Percentiles rank a stretch among this genome's conserved stretches.
phyloP scores from a whole-genome alignment of 1,139 yeast genomes.

The Candida tropicalis region DNA sequence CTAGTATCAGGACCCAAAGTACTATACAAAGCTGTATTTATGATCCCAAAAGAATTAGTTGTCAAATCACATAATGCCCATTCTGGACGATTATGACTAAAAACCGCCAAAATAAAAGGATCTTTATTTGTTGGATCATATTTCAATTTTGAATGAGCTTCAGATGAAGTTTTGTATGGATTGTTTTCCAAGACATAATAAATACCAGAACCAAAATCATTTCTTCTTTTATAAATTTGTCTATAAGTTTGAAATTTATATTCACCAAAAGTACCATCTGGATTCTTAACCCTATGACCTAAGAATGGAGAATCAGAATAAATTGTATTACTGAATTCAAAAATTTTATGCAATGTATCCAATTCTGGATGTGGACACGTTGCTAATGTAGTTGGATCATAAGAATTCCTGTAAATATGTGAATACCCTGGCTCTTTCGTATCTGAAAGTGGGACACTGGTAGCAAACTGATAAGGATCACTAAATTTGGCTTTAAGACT shows the following conservation, averaged over 20 bases:
- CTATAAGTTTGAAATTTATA: constrained; percentile 54
- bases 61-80: constrained; percentile 43
- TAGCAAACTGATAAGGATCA: constrained; percentile 8
- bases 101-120: constrained; percentile 37
- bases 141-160: constrained; percentile 28
- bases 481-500: constrained; percentile 12
- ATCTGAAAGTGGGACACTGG: constrained; percentile 18
- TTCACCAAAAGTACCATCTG: constrained; percentile 42
- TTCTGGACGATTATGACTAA: constrained; percentile 37
- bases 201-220: constrained; percentile 65
- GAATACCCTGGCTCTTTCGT: constrained; percentile 52
- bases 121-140: constrained; percentile 19
- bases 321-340: constrained; percentile 40
- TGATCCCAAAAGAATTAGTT: constrained; percentile 34
- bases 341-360: constrained; percentile 51
- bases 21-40: constrained; percentile 43
- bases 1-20: constrained; percentile 40
- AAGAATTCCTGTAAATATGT: constrained; percentile 51
- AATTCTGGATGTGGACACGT: constrained; percentile 50
- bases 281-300: constrained; percentile 48
- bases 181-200: constrained; percentile 50
- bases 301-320: constrained; percentile 47
- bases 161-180: constrained; percentile 34
- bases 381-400: constrained; percentile 36
- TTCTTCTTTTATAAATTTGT: constrained; percentile 42